Evolutionary conservation across 768 basidiomycete genomes (phyloP).

Genomic region (Lanmaoa rubissima): DNA sequence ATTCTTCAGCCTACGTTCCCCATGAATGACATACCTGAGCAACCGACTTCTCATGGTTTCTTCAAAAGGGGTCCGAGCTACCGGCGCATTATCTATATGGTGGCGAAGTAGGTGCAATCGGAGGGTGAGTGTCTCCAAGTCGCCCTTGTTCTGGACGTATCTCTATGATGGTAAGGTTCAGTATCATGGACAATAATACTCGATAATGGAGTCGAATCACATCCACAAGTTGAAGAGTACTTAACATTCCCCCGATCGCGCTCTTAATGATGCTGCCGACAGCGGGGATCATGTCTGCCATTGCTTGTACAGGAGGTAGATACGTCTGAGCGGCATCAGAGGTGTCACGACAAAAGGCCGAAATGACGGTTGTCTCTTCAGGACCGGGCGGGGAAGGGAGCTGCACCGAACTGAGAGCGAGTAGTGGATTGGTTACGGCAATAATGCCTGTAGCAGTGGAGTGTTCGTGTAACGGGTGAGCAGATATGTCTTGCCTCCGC

Average conservation of each 20-base stretch:
- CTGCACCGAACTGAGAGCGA: neutral
- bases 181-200: neutral
- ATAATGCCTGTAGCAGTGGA: neutral
- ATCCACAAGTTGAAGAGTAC: constrained; percentile 1
- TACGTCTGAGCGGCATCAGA: constrained; percentile 1
- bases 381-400: neutral
- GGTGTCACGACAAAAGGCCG: neutral
- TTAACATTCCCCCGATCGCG: neutral
- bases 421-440: neutral
- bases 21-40: neutral
- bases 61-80: neutral
- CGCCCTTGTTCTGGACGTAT: constrained; percentile 6
- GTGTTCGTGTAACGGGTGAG: neutral
- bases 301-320: neutral
- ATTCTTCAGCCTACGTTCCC: too few relatives aligned
- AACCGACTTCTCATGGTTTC: neutral
- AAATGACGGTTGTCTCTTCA: neutral
- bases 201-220: neutral
- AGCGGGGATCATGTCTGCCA: neutral
- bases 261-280: constrained; percentile 1
- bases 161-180: neutral
- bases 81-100: neutral
- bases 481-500: too few relatives aligned
- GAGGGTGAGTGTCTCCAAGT: neutral
- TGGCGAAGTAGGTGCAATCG: neutral